Evolutionary conservation across 176 grass and related monocot genomes (phyloP), one percentile per base, ranked within the genome.

Genomic region (Carex kokanica): DNA sequence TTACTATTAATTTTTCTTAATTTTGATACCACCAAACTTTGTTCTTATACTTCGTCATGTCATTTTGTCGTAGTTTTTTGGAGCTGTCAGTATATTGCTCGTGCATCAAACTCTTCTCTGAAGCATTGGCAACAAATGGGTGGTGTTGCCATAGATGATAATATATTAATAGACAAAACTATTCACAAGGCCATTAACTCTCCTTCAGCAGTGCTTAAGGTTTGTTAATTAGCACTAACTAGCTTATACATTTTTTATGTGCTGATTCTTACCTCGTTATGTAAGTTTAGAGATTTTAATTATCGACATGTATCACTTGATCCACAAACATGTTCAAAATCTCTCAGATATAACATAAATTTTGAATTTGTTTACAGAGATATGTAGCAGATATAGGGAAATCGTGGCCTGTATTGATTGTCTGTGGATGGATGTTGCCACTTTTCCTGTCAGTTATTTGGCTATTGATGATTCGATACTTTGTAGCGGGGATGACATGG

Each of bases 381-480:
- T 99, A 99, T 81, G 83, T 99, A 40, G 93, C 96, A 18, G 96
- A 99, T 85, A 93, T 95, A 65, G 93, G 96, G 43, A 99, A 99
- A 34, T 93, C 96, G 23, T 99, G 96, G 96, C 96, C 93, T 80
- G 96, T 99, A 4, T 85, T 99, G 64, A 92, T 99, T 5, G 96
- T 99, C 60, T 99, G 96, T 83, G 96, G 96, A 90, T 93, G 89
- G 92, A 91, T 99, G 12, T 82, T 99, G 67, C 96, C 96, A 16
- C 72, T 95, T 73, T 99, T 99, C 86, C 70, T 99, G 64, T 99
- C 96, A 83, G 84, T 85, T 55, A 86, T 89, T 55, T 99, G 96
- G 96, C 74, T 99, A 74, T 64, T 99, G 83, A 95, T 99, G 96
- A 99, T 99, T 81, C 91, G 96, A 34, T 94, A 95, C 87, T 93